phyloP scores from a whole-genome alignment of 441 rosid species.

The Eruca vesicaria region DNA sequence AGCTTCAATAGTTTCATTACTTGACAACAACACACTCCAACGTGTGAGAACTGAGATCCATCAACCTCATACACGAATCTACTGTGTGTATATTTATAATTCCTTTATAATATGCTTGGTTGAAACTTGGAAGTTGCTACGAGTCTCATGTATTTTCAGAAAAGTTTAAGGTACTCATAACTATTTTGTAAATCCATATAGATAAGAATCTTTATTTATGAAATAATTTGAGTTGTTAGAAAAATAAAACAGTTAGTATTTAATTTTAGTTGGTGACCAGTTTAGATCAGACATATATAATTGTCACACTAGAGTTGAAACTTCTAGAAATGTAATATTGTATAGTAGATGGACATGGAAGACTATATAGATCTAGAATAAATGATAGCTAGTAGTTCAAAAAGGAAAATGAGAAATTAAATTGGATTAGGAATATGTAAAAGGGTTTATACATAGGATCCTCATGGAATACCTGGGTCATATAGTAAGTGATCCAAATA shows the following conservation, averaged over 20 bases:
- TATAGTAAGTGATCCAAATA: neutral
- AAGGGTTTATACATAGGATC: neutral
- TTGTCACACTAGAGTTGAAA: neutral
- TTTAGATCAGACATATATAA: neutral
- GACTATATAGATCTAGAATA: neutral
- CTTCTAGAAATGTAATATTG: neutral
- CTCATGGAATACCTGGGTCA: neutral
- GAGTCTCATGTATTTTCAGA: neutral
- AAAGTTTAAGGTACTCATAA: neutral
- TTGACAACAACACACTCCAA: conserved; percentile 27
- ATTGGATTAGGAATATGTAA: neutral
- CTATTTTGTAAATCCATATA: neutral
- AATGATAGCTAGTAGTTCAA: neutral
- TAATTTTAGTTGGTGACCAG: neutral
- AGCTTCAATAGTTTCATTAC: conserved; percentile 5
- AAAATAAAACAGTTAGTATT: neutral
- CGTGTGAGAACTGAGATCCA: conserved; percentile 14
- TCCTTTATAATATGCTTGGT: conserved; percentile 8
- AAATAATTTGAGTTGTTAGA: neutral
- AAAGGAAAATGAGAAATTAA: neutral
- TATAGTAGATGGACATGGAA: neutral
- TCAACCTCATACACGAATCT: conserved; percentile 19
- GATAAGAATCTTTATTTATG: neutral
- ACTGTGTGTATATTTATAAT: conserved; percentile 16
- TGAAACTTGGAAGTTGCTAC: neutral